These are phyloP conservation scores for Eudorina sp. DNA, from an alignment of 139 green algal species.

Conservation along the genomic window DNA sequence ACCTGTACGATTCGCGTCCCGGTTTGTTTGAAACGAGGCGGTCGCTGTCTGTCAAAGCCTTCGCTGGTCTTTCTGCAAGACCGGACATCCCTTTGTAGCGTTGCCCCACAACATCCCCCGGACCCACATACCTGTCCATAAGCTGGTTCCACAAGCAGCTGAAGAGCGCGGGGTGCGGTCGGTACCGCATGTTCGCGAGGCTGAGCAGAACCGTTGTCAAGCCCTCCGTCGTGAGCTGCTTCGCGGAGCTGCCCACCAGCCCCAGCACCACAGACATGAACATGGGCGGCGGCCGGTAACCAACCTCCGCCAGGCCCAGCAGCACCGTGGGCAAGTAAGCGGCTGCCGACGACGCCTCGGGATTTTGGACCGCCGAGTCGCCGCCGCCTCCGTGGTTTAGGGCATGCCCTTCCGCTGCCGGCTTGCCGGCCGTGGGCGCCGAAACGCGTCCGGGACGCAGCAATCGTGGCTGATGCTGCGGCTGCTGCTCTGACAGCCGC, in stretches of 20 bases:
- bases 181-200: slow-evolving; percentile 19
- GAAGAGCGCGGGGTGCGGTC: neutral
- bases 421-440: no score
- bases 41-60: no score
- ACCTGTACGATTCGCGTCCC: no score
- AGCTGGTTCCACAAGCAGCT: neutral
- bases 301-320: neutral
- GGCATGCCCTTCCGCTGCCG: no score
- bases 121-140: slow-evolving; percentile 25
- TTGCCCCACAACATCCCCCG: no score
- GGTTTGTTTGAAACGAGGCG: no score
- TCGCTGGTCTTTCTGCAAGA: no score
- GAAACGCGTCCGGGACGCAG: no score
- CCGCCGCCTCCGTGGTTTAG: no score
- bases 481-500: neutral
- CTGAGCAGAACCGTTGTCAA: neutral
- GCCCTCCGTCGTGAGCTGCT: neutral
- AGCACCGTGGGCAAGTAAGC: slow-evolving; percentile 8
- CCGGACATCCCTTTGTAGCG: no score
- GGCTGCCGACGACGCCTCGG: neutral
- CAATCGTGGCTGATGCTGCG: neutral
- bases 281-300: slow-evolving; percentile 18
- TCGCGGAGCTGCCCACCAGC: neutral
- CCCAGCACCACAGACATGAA: neutral
- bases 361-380: no score